Percentiles rank a stretch among this genome's conserved stretches.
These are phyloP conservation scores for Torulaspora pretoriensis DNA, from an alignment of 1,139 yeast genomes.

Conservation along the genomic window DNA sequence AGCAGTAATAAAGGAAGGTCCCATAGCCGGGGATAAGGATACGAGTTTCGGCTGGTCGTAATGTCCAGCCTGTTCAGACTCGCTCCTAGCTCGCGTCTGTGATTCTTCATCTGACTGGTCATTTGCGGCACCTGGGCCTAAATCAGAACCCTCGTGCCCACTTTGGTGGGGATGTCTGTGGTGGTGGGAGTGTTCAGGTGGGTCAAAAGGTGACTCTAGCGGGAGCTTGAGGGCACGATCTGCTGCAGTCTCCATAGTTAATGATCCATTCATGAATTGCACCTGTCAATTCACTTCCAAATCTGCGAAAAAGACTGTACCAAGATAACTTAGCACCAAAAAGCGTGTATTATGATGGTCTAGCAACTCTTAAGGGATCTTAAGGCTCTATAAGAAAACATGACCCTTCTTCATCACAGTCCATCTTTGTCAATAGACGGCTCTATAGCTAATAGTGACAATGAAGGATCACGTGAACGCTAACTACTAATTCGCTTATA, in stretches of 20 bases:
- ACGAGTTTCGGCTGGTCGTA: slow-evolving; percentile 5
- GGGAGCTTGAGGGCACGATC: slow-evolving; percentile 14
- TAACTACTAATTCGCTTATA: too few relatives aligned
- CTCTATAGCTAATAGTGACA: background rate
- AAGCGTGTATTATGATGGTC: background rate
- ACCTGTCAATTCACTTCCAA: background rate
- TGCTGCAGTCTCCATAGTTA: slow-evolving; percentile 14
- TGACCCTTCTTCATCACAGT: background rate
- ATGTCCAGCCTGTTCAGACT: slow-evolving; percentile 3
- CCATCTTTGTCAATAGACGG: background rate
- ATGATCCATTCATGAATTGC: slow-evolving; percentile 5
- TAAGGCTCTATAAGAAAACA: background rate
- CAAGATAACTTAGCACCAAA: background rate
- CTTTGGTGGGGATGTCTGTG: slow-evolving; percentile 3
- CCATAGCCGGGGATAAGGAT: slow-evolving; percentile 5
- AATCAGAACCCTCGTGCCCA: slow-evolving; percentile 1
- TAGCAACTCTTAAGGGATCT: background rate
- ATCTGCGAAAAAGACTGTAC: background rate
- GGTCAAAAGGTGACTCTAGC: slow-evolving; percentile 13
- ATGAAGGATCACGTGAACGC: background rate
- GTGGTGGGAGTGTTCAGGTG: slow-evolving; percentile 7
- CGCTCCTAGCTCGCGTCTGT: slow-evolving; percentile 2
- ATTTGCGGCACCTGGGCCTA: background rate
- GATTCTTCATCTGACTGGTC: slow-evolving; percentile 1
- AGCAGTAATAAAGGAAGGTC: slow-evolving; percentile 3